Evolutionary conservation across 1,139 yeast genomes (phyloP).

Genomic region (Pichia kudriavzevii): DNA sequence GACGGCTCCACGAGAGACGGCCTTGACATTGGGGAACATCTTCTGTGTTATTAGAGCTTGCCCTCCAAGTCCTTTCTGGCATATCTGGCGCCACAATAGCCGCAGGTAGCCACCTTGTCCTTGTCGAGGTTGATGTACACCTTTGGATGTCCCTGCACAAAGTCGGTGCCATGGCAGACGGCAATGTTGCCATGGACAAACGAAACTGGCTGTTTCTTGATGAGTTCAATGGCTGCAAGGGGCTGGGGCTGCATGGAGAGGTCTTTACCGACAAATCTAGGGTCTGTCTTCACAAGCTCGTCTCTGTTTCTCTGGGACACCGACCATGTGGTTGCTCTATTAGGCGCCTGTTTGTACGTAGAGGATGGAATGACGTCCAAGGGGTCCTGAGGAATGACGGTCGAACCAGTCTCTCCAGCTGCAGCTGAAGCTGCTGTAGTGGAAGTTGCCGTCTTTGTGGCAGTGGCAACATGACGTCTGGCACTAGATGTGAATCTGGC

Average conservation of each 20-base stretch:
- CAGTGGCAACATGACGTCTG: slow-evolving; percentile 17
- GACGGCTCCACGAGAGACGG: too few species aligned
- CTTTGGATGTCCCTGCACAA: slow-evolving; percentile 71
- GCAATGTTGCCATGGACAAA: slow-evolving; percentile 57
- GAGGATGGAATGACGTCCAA: slow-evolving; percentile 21
- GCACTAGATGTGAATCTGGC: slow-evolving; percentile 5
- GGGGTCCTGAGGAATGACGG: slow-evolving; percentile 13
- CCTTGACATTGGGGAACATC: too few species aligned
- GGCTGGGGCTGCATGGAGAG: slow-evolving; percentile 68
- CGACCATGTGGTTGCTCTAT: slow-evolving; percentile 66
- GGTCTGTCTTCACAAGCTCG: slow-evolving; percentile 48
- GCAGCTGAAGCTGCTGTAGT: slow-evolving; percentile 9
- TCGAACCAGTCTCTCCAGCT: slow-evolving; percentile 1
- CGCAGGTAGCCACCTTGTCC: slow-evolving; percentile 65
- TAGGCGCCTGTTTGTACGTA: slow-evolving; percentile 56
- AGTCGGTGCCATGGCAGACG: slow-evolving; percentile 77
- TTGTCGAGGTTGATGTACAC: slow-evolving; percentile 74
- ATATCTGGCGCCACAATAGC: slow-evolving; percentile 69
- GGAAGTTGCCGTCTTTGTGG: slow-evolving; percentile 15
- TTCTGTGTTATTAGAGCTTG: too few species aligned
- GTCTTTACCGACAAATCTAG: slow-evolving; percentile 70
- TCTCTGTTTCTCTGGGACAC: slow-evolving; percentile 56
- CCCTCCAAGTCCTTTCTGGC: slow-evolving; percentile 39
- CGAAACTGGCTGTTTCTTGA: slow-evolving; percentile 65
- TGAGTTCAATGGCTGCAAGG: slow-evolving; percentile 77